A percentile compares a stretch with the other conserved stretches of the same genome.
Evolutionary conservation across 2,329 filamentous ascomycete species (phyloP).

Genomic region (Ascochyta koolunga): DNA sequence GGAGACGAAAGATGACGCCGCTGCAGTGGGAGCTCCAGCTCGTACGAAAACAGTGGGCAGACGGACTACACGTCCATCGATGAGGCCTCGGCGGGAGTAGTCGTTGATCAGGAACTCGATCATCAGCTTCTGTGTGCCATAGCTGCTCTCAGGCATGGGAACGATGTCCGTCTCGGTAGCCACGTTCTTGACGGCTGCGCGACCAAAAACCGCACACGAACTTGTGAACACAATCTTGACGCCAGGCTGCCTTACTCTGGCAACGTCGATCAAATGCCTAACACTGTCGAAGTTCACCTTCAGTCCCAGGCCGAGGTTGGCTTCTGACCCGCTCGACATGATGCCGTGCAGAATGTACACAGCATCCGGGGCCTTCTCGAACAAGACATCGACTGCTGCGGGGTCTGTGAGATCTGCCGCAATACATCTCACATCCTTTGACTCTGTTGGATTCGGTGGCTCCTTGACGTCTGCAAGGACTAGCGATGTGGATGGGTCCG

Average conservation of each 20-base stretch:
- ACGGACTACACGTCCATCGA: conserved; percentile 64
- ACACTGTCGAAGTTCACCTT: conserved; percentile 67
- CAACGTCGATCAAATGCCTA: conserved; percentile 59
- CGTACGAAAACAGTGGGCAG: conserved; percentile 68
- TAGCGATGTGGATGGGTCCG: conserved; percentile 53
- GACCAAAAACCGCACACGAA: conserved; percentile 68
- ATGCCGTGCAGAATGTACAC: conserved; percentile 69
- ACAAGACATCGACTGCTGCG: conserved; percentile 30
- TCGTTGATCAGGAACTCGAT: conserved; percentile 68
- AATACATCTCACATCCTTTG: conserved; percentile 57
- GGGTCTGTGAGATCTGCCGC: conserved; percentile 59
- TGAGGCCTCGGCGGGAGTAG: conserved; percentile 63
- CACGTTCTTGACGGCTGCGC: conserved; percentile 56
- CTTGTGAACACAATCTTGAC: conserved; percentile 66
- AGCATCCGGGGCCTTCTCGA: conserved; percentile 39
- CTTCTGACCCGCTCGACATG: conserved; percentile 69
- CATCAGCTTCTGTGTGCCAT: conserved; percentile 68
- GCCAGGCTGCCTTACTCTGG: conserved; percentile 58
- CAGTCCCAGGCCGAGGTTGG: conserved; percentile 64
- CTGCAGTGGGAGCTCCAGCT: conserved; percentile 64
- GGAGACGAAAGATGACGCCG: conserved; percentile 68
- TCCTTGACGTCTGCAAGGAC: conserved; percentile 64
- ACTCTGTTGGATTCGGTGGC: conserved; percentile 54
- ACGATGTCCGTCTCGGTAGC: conserved; percentile 53
- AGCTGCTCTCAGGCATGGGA: conserved; percentile 67